These are phyloP conservation scores for Raphanus raphanistrum DNA, from an alignment of 345 rosid genomes.

Conservation along the genomic window DNA sequence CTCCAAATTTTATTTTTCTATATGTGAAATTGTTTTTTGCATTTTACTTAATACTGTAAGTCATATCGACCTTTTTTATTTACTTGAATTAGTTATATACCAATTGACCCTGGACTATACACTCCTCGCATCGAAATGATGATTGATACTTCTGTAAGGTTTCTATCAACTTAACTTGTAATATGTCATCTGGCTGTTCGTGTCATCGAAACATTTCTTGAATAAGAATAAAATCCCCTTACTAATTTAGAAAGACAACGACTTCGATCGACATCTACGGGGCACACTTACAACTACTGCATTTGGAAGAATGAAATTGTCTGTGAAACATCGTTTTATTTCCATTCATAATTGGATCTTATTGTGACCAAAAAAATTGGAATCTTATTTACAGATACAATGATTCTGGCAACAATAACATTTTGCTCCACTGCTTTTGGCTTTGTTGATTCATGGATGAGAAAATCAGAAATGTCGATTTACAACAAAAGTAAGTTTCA, in stretches of 20 bases:
- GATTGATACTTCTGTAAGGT: no score
- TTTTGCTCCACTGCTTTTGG: constrained; percentile 1
- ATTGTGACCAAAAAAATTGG: not conserved
- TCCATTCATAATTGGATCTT: not conserved
- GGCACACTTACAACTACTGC: not conserved
- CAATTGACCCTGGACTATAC: no score
- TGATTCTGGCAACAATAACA: not conserved
- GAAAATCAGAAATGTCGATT: not conserved
- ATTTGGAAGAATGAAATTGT: not conserved
- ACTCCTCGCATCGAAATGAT: no score
- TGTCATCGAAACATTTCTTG: not conserved
- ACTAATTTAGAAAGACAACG: not conserved
- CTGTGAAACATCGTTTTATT: not conserved
- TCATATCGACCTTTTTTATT: no score
- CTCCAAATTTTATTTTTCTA: no score
- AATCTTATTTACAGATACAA: not conserved
- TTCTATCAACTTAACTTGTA: not conserved
- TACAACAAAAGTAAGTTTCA: not conserved
- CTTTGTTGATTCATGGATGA: not conserved
- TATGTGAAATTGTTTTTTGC: no score
- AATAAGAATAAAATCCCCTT: not conserved
- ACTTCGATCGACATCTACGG: not conserved
- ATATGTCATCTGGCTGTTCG: not conserved
- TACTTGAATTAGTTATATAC: no score
- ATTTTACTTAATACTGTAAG: no score